Evolutionary conservation across 1,284 basidiomycete genomes (phyloP).

Genomic region (Apiotrichum gamsii): DNA sequence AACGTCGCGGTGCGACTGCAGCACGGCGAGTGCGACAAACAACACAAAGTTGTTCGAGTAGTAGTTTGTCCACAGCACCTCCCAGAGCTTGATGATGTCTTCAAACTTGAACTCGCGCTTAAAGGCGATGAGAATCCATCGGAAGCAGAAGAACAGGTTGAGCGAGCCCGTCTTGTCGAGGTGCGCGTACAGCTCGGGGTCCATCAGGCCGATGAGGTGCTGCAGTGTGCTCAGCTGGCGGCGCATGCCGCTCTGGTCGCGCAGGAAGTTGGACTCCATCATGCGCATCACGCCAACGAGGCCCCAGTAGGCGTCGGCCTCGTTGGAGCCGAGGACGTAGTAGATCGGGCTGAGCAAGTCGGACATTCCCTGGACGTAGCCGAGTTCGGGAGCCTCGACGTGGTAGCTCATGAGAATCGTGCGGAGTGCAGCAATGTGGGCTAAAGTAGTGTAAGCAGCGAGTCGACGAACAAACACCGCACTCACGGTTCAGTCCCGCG

Average conservation of each 20-base stretch:
- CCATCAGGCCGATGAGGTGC: constrained; percentile 84
- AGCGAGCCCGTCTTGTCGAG: constrained; percentile 81
- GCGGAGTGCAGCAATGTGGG: constrained; percentile 42
- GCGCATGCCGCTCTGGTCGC: constrained; percentile 98
- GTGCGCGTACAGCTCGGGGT: constrained; percentile 84
- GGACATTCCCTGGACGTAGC: constrained; percentile 68
- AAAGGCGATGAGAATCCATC: constrained; percentile 72
- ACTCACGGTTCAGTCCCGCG: constrained; percentile 62
- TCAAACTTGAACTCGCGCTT: constrained; percentile 92
- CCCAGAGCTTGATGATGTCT: constrained; percentile 85
- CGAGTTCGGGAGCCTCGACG: constrained; percentile 79
- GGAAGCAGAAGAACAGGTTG: constrained; percentile 97
- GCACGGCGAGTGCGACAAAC: constrained; percentile 85
- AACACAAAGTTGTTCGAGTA: constrained; percentile 84
- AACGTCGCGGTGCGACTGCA: constrained; percentile 89
- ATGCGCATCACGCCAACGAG: constrained; percentile 91
- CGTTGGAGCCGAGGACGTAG: constrained; percentile 80
- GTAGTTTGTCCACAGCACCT: constrained; percentile 87
- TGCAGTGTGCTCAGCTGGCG: constrained; percentile 82
- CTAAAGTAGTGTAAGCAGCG: too few species aligned
- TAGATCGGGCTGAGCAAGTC: constrained; percentile 92
- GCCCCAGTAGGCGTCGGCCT: constrained; percentile 89
- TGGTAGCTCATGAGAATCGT: constrained; percentile 84
- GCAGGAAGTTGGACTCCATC: constrained; percentile 90
- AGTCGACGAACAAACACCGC: too few species aligned